Evolutionary conservation across 2,329 filamentous ascomycete genomes (phyloP).

Genomic region (Colletotrichum melonis): DNA sequence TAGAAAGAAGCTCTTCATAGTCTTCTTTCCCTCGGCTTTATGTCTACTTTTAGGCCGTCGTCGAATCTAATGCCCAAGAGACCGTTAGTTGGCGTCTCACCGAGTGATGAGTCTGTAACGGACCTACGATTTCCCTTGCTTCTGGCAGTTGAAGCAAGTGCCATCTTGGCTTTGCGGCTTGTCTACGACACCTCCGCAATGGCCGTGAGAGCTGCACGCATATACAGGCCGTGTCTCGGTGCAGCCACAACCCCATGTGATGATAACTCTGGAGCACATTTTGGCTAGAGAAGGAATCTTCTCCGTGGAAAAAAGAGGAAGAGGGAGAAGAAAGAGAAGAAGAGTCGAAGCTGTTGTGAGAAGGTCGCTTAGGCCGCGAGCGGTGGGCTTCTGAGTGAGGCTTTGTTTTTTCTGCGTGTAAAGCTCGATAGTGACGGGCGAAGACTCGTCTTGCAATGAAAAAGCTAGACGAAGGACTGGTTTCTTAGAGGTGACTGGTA

Average conservation of each 20-base stretch:
- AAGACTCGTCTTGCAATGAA: not conserved
- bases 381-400: not conserved
- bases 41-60: not conserved
- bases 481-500: not conserved
- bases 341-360: not conserved
- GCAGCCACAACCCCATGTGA: conserved; percentile 12
- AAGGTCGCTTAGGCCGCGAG: not conserved
- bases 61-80: not conserved
- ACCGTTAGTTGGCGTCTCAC: not conserved
- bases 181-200: conserved; percentile 5
- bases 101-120: conserved; percentile 14
- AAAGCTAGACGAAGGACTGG: no score
- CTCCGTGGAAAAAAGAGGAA: not conserved
- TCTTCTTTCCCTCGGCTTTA: not conserved
- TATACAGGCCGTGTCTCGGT: conserved; percentile 2
- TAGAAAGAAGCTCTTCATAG: conserved; percentile 2
- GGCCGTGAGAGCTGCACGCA: not conserved
- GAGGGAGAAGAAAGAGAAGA: no score
- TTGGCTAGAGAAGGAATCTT: not conserved
- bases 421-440: not conserved
- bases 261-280: conserved; percentile 23
- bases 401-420: not conserved
- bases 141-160: conserved; percentile 23
- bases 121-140: conserved; percentile 33
- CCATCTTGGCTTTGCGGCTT: conserved; percentile 2